phyloP scores from a whole-genome alignment of 768 basidiomycete species.

The Hygrophoropsis aurantiaca region DNA sequence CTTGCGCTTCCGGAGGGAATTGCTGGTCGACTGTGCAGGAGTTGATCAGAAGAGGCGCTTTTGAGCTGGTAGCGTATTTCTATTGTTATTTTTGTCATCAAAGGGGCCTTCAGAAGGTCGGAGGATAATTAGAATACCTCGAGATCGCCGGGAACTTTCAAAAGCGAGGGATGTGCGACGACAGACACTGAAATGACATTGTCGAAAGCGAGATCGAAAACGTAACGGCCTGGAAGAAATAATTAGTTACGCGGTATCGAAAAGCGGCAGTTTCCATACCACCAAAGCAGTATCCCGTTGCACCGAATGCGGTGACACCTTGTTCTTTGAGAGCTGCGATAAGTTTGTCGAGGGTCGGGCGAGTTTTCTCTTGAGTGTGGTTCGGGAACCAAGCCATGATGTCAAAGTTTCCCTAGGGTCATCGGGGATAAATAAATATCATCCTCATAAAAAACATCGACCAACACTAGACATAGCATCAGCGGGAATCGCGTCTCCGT shows the following conservation, averaged over 20 bases:
- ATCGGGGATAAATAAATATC: slow-evolving; percentile 3
- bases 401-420: slow-evolving; percentile 17
- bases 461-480: slow-evolving; percentile 13
- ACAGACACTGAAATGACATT: slow-evolving; percentile 37
- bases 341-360: slow-evolving; percentile 37
- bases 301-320: slow-evolving; percentile 39
- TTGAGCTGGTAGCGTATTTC: slow-evolving; percentile 31
- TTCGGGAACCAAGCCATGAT: slow-evolving; percentile 31
- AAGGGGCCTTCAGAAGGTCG: slow-evolving; percentile 2
- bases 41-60: slow-evolving; percentile 44
- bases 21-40: slow-evolving; percentile 33
- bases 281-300: slow-evolving; percentile 45
- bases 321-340: slow-evolving; percentile 35
- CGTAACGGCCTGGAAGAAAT: slow-evolving; percentile 33
- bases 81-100: slow-evolving; percentile 6
- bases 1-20: slow-evolving; percentile 34
- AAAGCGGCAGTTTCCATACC: slow-evolving; percentile 14
- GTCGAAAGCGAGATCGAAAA: slow-evolving; percentile 46
- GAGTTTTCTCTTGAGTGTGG: slow-evolving; percentile 32
- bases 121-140: slow-evolving; percentile 21
- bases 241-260: background rate
- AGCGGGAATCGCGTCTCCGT: slow-evolving; percentile 23
- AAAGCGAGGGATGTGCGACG: slow-evolving; percentile 47
- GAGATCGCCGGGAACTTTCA: slow-evolving; percentile 37
- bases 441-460: background rate